phyloP scores from a whole-genome alignment of 129 eudicot species.

The Chrysanthemum seticuspe region DNA sequence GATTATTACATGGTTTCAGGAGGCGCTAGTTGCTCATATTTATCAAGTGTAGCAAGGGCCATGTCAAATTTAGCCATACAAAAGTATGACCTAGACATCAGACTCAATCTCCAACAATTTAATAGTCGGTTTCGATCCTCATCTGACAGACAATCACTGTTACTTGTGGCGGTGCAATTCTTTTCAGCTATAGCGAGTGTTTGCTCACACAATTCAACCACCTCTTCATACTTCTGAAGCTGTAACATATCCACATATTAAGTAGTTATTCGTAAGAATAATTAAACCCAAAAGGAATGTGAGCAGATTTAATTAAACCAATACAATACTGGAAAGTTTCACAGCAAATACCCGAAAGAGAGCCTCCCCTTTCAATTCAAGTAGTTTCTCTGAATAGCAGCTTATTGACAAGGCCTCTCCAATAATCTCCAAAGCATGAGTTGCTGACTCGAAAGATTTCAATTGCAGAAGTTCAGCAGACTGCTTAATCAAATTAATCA shows the following conservation, averaged over 20 bases:
- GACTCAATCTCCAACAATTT: slow-evolving; percentile 69
- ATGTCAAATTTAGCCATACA: slow-evolving; percentile 69
- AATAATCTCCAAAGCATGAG: too few species aligned
- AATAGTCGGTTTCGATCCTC: slow-evolving; percentile 29
- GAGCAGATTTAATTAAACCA: too few species aligned
- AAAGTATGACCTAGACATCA: slow-evolving; percentile 62
- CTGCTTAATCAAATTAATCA: too few species aligned
- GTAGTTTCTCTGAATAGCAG: too few species aligned
- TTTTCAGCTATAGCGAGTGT: slow-evolving; percentile 59
- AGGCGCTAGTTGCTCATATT: slow-evolving; percentile 50
- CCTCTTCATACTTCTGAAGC: slow-evolving; percentile 73
- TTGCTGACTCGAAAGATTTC: too few species aligned
- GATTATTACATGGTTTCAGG: slow-evolving; percentile 40
- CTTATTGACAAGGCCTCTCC: too few species aligned
- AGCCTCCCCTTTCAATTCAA: too few species aligned
- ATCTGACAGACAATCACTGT: slow-evolving; percentile 16
- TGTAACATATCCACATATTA: slow-evolving; percentile 32
- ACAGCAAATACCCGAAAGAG: too few species aligned
- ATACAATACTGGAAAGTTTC: too few species aligned
- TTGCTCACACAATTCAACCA: slow-evolving; percentile 57
- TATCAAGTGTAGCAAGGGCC: slow-evolving; percentile 63
- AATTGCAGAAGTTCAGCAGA: too few species aligned
- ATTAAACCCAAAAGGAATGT: too few species aligned
- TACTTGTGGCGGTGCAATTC: slow-evolving; percentile 34
- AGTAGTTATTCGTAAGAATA: background rate